Percentiles rank a stretch among this genome's conserved stretches.
Evolutionary conservation across 805 yeast genomes (phyloP).

Genomic region (Nakazawaea ishiwadae): DNA sequence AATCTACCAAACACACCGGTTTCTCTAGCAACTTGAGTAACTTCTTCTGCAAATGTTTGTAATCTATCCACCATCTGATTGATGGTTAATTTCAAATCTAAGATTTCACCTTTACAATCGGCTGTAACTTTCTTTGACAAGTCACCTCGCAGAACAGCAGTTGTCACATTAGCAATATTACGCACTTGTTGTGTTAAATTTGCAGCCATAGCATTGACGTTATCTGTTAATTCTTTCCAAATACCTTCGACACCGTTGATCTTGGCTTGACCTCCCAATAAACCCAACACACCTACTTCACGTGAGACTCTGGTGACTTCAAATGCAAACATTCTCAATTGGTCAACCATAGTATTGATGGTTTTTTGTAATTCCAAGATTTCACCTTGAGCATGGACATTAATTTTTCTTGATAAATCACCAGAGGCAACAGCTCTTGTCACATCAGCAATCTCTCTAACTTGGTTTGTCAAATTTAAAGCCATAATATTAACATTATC

Average conservation of each 20-base stretch:
- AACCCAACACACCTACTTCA: conserved; percentile 87
- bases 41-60: conserved; percentile 78
- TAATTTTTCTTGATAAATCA: conserved; percentile 75
- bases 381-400: conserved; percentile 91
- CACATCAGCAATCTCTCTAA: conserved; percentile 83
- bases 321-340: conserved; percentile 74
- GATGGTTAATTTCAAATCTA: conserved; percentile 76
- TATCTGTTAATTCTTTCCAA: conserved; percentile 84
- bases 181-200: conserved; percentile 86
- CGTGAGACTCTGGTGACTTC: conserved; percentile 85
- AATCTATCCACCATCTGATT: conserved; percentile 87
- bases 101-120: conserved; percentile 77
- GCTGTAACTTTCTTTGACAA: conserved; percentile 79
- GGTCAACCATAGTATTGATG: conserved; percentile 86
- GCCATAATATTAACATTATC: conserved; percentile 91
- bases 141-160: conserved; percentile 85
- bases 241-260: conserved; percentile 79
- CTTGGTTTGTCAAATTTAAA: conserved; percentile 79
- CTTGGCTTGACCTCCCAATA: conserved; percentile 84
- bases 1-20: conserved; percentile 81
- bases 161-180: conserved; percentile 81
- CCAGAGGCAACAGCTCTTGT: conserved; percentile 88
- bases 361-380: conserved; percentile 81
- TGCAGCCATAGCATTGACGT: conserved; percentile 86
- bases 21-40: conserved; percentile 82